A percentile compares a stretch with the other conserved stretches of the same genome.
Conservation (phyloP, 495 filamentous ascomycete genomes). For the Neurospora sp. region DNA sequence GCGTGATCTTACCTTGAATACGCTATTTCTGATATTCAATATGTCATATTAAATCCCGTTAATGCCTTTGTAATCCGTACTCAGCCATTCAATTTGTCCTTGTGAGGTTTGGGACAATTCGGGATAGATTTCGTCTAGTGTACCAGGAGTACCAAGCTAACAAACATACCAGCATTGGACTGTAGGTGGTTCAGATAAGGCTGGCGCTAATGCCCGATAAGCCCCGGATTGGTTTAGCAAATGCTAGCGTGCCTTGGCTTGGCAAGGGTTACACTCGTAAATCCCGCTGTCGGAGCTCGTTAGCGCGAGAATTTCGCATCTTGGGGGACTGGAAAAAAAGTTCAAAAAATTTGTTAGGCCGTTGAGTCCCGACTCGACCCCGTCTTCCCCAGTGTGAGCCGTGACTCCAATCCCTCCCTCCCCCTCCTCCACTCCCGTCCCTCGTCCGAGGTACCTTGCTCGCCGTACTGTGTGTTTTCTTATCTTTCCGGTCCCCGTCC, state of each 20-base stretch:
- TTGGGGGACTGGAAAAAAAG: background rate
- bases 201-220: constrained; percentile 6
- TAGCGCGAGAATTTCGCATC: constrained; percentile 3
- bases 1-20: too few relatives aligned
- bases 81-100: too few relatives aligned
- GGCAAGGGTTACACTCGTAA: constrained; percentile 1
- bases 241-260: background rate
- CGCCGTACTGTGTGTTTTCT: background rate
- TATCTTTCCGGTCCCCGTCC: constrained; percentile 1
- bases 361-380: background rate
- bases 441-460: background rate
- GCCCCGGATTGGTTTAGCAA: background rate
- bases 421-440: background rate
- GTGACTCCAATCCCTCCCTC: background rate
- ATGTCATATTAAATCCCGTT: too few relatives aligned
- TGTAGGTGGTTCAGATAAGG: constrained; percentile 5
- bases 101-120: too few relatives aligned
- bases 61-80: too few relatives aligned
- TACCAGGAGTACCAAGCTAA: too few relatives aligned
- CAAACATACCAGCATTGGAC: background rate
- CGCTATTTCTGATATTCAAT: too few relatives aligned
- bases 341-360: background rate
- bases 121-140: too few relatives aligned
- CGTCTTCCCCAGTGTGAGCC: background rate
- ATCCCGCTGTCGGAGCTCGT: constrained; percentile 14